Evolutionary conservation across 345 rosid species (phyloP), one percentile per base, ranked within the genome.

Genomic region (Physaria fendleri): DNA sequence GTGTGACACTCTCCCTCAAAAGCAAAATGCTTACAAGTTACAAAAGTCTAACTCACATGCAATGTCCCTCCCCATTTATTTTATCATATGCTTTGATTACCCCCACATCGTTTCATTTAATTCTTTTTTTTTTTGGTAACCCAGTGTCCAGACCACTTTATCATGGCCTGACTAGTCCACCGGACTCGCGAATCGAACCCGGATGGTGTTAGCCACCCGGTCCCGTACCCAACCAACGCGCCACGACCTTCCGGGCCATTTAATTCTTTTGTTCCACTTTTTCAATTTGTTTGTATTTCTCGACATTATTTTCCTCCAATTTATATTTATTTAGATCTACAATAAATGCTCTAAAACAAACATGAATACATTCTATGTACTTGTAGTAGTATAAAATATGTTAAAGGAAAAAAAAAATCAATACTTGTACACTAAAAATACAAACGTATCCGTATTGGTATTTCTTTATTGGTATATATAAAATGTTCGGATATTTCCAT

Each of bases 1-100:
- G 60, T 37, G 53, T 40, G 59, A n/a, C n/a, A 59, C 51, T 50
- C 72, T 49, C 72, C 72, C n/a, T n/a, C n/a, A n/a, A n/a, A n/a
- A n/a, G 60, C 60, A 67, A 49, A 39, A 39, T 67, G 53, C 53
- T 67, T 58, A 23, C 65, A 67, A 41, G 59, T 58, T n/a, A n/a
- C n/a, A n/a, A n/a, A n/a, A n/a, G n/a, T n/a, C n/a, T n/a, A n/a
- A n/a, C 52, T 67, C 71, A 67, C 71, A 67, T 67, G 71, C 65
- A 58, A 23, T 67, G 71, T 65, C 44, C 49, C 71, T 67, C 25
- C 51, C 57, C 45, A n/a, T n/a, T n/a, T n/a, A n/a, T n/a, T n/a
- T n/a, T n/a, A n/a, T n/a, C n/a, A n/a, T n/a, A n/a, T n/a, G n/a
- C 60, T 20, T 35, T 45, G 25, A 8, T 65, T 14, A 49, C 71